Evolutionary conservation across 2,329 filamentous ascomycete species (phyloP).

Genomic region (Plenodomus tracheiphilus): DNA sequence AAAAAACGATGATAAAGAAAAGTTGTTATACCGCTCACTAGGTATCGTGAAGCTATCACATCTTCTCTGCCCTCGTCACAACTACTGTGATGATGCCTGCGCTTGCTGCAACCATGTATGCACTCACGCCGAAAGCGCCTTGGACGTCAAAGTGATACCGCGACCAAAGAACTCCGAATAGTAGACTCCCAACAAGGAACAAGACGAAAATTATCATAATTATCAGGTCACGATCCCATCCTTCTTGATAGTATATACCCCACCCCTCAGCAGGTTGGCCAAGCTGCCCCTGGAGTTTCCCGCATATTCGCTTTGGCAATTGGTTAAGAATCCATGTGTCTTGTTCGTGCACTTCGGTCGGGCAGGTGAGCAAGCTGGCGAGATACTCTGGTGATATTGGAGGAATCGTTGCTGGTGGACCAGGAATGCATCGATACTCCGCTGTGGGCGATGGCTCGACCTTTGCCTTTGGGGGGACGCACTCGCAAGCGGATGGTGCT

Average conservation of each 20-base stretch:
- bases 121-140: slow-evolving; percentile 24
- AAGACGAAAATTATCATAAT: slow-evolving; percentile 11
- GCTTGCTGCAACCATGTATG: slow-evolving; percentile 13
- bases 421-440: slow-evolving; percentile 29
- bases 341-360: slow-evolving; percentile 16
- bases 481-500: slow-evolving; percentile 15
- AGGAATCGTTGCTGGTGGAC: slow-evolving; percentile 20
- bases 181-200: slow-evolving; percentile 17
- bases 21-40: no score
- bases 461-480: slow-evolving; percentile 22
- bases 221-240: slow-evolving; percentile 22
- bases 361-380: slow-evolving; percentile 19
- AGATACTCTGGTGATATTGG: slow-evolving; percentile 25
- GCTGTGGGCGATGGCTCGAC: slow-evolving; percentile 25
- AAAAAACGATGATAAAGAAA: no score
- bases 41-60: neutral
- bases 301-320: slow-evolving; percentile 25
- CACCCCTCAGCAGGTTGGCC: slow-evolving; percentile 31
- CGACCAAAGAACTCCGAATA: slow-evolving; percentile 28
- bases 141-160: slow-evolving; percentile 26
- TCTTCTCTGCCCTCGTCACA: slow-evolving; percentile 1
- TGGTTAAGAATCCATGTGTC: slow-evolving; percentile 26
- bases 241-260: slow-evolving; percentile 32
- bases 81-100: slow-evolving; percentile 11
- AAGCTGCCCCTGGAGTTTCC: slow-evolving; percentile 17